Evolutionary conservation across 2,329 filamentous ascomycete genomes (phyloP), one percentile per base, ranked within the genome.

Genomic region (Metarhizium humberi): DNA sequence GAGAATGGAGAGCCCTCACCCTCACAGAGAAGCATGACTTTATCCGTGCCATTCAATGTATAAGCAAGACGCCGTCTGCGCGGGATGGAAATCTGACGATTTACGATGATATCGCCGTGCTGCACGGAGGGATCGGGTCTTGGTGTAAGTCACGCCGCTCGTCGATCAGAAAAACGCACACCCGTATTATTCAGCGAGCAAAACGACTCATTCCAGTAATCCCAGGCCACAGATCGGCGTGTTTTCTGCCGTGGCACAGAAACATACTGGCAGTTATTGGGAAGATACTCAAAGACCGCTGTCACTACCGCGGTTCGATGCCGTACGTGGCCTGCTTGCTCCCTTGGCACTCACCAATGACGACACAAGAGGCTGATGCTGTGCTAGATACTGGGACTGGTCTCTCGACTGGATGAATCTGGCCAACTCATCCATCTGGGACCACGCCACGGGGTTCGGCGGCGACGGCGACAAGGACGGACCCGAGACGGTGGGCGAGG

Each of bases 351-450:
- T 25, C 18, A 18, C 45, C 25, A 25, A 1, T 48, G 45, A n/a
- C 18, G 18, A 10, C 18, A 6, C 18, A 14, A 16, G 3, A 49
- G 25, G 51, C 5, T 53, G 54, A 59, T 45, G 7, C 10, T 10
- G 25, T 6, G 51, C 36, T 20, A 52, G 51, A 30, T 52, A 54
- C 45, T 54, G 55, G 55, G 51, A 57, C 52, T 61, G 59, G 59
- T 56, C 51, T 14, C 56, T 60, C 2, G 59, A 61, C 52, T 60
- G 58, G 58, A 56, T 57, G 42, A 40, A 61, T 25, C 52, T 58
- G 4, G 51, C 56, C 20, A 54, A 46, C 25, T 61, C 59, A 16
- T 56, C 59, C 2, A 57, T 61, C 13, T 61, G 56, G 45, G 54
- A 56, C 52, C 51, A 50, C 49, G n/a, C 43, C 2, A 48, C 47